Evolutionary conservation across 2,329 filamentous ascomycete genomes (phyloP).

Genomic region (Cladosporium colombiae): DNA sequence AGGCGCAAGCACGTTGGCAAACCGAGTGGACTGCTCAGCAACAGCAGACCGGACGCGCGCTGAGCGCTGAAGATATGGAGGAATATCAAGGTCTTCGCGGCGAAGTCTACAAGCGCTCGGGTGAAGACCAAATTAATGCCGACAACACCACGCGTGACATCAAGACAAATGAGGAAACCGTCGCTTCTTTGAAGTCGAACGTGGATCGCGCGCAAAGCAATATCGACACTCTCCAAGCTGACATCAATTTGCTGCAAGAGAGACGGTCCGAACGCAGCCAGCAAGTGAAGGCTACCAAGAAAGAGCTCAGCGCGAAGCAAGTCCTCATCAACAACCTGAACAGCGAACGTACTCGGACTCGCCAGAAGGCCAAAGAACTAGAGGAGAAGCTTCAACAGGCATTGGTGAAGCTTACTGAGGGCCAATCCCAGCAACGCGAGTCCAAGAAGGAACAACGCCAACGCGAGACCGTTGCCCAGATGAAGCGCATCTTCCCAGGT

Average conservation of each 20-base stretch:
- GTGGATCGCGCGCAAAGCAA: slow-evolving; percentile 76
- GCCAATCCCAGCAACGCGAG: slow-evolving; percentile 81
- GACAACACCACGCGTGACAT: slow-evolving; percentile 85
- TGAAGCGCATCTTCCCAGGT: slow-evolving; percentile 89
- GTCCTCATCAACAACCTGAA: slow-evolving; percentile 84
- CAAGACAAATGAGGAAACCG: slow-evolving; percentile 88
- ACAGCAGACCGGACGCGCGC: slow-evolving; percentile 80
- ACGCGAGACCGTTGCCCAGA: slow-evolving; percentile 78
- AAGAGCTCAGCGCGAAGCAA: slow-evolving; percentile 84
- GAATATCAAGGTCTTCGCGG: slow-evolving; percentile 84
- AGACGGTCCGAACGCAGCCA: slow-evolving; percentile 65
- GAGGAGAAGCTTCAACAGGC: slow-evolving; percentile 89
- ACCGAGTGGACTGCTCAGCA: slow-evolving; percentile 81
- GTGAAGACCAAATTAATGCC: slow-evolving; percentile 76
- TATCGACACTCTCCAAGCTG: slow-evolving; percentile 71
- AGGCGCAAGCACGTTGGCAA: slow-evolving; percentile 85
- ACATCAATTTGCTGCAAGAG: slow-evolving; percentile 68
- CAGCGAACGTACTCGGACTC: slow-evolving; percentile 78
- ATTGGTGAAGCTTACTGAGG: slow-evolving; percentile 76
- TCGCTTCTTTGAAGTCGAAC: slow-evolving; percentile 84
- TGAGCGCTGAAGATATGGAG: slow-evolving; percentile 82
- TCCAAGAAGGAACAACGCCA: slow-evolving; percentile 76
- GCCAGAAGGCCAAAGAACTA: slow-evolving; percentile 80
- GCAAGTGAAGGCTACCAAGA: slow-evolving; percentile 62
- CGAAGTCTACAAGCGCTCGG: slow-evolving; percentile 80